Base-by-base conservation (phyloP, 495 filamentous ascomycete genomes). In the Patellaria atrata region DNA sequence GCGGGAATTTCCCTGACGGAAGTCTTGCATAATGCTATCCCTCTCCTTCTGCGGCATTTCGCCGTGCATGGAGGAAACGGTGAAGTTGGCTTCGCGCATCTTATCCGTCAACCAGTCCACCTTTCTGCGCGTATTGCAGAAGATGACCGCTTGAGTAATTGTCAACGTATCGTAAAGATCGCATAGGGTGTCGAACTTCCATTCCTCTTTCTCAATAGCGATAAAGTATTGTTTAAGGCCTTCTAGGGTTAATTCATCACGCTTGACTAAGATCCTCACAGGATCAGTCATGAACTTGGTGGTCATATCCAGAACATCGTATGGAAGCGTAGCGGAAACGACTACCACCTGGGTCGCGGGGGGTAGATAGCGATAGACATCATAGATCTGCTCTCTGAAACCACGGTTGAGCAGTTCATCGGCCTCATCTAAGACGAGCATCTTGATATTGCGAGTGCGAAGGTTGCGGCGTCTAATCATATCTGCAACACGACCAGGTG, bases 281-380 rank as follows among this genome's bases (percentile, higher is more conserved):
- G 89, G 91, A 52, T 99, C 89, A 9, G 82, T 91, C 89, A 99
- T 99, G 72, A 99, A 99, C 59, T 96, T 96, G 35, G 91, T 96
- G 3, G 89, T 99, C 75, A 99, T 87, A 59, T 99, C 89, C 35
- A 99, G 70, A 12, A 99, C 89, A 58, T 99, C 89, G 61, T 99
- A 85, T 15, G 89, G 89, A 27, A 99, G 74, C 12, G 89, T 99
- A 48, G 89, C 89, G 3, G 89, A 96, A 15, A 99, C 81, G 15
- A 99, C 82, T 9, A 99, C 89, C 24, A 99, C 89, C 61, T 99
- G 89, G 28, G 89, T 99, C 16, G 83, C 80, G 25, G 83, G 91
- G 0, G 89, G 89, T 3, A 99, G 77, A 44, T 92, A 87, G 43
- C 85, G 85, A 67, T 92, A 99, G 30, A 99, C 84, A 51, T 99